Base-by-base conservation (phyloP, 768 basidiomycete species). In the Leccinum longicurvipes region DNA sequence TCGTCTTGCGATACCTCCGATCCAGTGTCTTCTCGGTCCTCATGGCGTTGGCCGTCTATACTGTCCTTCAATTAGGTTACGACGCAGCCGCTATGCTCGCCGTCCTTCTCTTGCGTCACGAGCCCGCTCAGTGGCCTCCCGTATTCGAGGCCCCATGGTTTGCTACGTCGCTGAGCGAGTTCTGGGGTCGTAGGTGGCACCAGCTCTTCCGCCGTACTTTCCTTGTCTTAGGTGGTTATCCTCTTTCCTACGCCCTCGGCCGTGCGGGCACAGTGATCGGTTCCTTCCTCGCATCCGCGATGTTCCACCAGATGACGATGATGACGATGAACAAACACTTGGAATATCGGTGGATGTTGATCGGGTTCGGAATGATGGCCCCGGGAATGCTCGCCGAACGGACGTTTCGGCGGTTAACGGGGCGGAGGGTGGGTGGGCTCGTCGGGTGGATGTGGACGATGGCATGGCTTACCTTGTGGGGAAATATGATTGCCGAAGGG, bases 361-460 rank as follows among this genome's bases (percentile, higher is more conserved):
- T 78, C 1, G 82, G 79, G 55, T 88, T 86, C 62, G 57, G 84
- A 32, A 69, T 82, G 66, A 82, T 79, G 72, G 84, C 76, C 10
- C 57, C 80, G 0, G 83, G 82, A 1, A 62, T 81, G 9, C 51
- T 82, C 2, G 51, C 79, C 17, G 85, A 87, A 64, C 66, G 47
- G 14, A 54, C 2, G 19, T 73, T 60, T 45, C 41, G 54, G 36
- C 25, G 23, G 23, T 21, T 60, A 15, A 73, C 66, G 0, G 69
- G 73, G 6, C 54, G 59, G 53, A 63, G 53, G 24, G 70, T 73
- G 4, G 59, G 61, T 19, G 77, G 74, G 2, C 51, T 55, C 28
- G 17, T 27, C 7, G 75, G 76, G 12, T 67, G 72, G 63, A 15
- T 66, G 8, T 79, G 76, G 77, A 69, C 68, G 39, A 67, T 69